phyloP scores from a whole-genome alignment of 345 rosid genomes.

The Raphanus raphanistrum region DNA sequence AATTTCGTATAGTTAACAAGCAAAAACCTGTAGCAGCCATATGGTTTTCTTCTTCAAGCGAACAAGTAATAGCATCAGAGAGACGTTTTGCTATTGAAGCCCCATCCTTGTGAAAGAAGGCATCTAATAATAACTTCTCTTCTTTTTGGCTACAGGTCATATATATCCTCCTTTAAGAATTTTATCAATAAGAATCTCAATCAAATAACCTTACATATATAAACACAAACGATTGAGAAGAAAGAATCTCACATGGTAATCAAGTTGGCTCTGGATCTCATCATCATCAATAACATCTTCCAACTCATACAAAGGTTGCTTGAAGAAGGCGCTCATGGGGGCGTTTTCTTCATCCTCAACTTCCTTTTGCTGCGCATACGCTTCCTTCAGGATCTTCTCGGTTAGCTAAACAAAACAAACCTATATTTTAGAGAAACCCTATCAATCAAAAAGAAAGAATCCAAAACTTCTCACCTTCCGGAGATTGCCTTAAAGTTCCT shows the following conservation, averaged over 20 bases:
- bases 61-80: neutral
- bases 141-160: neutral
- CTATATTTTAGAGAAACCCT: neutral
- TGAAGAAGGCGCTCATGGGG: neutral
- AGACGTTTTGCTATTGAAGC: neutral
- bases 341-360: neutral
- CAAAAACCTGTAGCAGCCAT: neutral
- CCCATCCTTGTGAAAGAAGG: neutral
- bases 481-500: neutral
- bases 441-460: neutral
- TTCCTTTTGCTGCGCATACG: neutral
- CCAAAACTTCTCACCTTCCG: neutral
- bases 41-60: neutral
- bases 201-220: neutral
- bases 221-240: neutral
- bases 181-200: neutral
- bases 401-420: neutral
- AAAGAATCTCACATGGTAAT: neutral
- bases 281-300: neutral
- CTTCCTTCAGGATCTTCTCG: neutral
- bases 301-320: neutral
- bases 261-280: neutral
- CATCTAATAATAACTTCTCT: constrained; percentile 4
- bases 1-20: neutral
- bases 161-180: neutral